Percentiles rank a stretch among this genome's conserved stretches.
Evolutionary conservation across 768 basidiomycete species (phyloP).

Genomic region (Tricholoma saponaceum): DNA sequence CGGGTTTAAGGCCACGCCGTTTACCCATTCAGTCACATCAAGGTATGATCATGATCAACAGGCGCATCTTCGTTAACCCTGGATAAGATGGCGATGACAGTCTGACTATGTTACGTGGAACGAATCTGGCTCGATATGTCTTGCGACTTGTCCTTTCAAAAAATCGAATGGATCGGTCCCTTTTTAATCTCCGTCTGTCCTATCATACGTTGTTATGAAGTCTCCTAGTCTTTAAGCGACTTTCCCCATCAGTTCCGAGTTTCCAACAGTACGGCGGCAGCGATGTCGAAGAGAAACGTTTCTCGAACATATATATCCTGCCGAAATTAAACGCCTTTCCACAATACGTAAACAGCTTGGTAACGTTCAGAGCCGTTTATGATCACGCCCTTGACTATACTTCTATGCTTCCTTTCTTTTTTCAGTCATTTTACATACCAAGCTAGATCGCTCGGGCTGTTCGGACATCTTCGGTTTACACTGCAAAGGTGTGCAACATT

Average conservation of each 20-base stretch:
- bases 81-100: background rate
- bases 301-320: background rate
- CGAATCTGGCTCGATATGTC: background rate
- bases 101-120: background rate
- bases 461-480: background rate
- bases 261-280: background rate
- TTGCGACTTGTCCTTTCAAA: background rate
- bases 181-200: constrained; percentile 5
- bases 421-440: background rate
- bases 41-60: background rate
- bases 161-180: background rate
- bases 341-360: constrained; percentile 2
- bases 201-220: constrained; percentile 1
- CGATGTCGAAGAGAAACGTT: background rate
- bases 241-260: background rate
- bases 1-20: background rate
- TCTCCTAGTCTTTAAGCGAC: background rate
- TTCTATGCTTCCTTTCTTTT: background rate
- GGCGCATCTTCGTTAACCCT: background rate
- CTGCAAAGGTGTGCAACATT: background rate
- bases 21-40: background rate
- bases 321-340: constrained; percentile 5
- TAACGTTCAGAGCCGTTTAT: background rate
- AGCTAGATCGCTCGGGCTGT: constrained; percentile 5
- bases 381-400: background rate